Base-by-base conservation (phyloP, 352 stramenopile species). In the Globisporangium barbulae region DNA sequence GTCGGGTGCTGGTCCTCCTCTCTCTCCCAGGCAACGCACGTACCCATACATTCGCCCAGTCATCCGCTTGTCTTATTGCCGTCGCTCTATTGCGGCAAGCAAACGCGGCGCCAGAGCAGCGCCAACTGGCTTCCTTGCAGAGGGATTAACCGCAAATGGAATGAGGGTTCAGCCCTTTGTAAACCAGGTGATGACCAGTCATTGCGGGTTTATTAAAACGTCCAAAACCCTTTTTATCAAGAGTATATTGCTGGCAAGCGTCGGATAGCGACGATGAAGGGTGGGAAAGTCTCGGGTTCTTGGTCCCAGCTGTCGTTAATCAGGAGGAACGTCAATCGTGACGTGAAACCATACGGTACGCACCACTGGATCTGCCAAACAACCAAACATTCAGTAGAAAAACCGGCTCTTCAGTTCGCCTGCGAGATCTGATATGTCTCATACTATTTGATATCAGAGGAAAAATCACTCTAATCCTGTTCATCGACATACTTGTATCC, bases 231-330 rank as follows among this genome's bases (percentile, higher is more conserved):
- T 41, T 4, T 41, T 41, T 41, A 41, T 15, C 35, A 15, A 41
- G 35, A 1, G 35, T 9, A 15, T 41, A 12, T 15, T 41, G 35
- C 10, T 41, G 35, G 12, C 9, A 15, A 15, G 3, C 0, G 35
- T 41, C 9, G 35, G 10, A 15, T 41, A 53, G 4, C 4, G 15
- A 4, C 35, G 21, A 39, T 39, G 28, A 25, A 55, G 25, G 49
- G 49, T 41, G 49, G 7, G 49, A 55, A 28, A 39, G 49, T 25
- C 49, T 41, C 31, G 13, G 5, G 19, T 31, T 39, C 49, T 39
- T 55, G 28, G 15, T 10, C 21, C 17, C 49, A 55, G 15, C 49
- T 55, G 28, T 55, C 49, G 49, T 55, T 55, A 55, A 55, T 55
- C 49, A 55, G 49, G 35, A 9, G 35, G 35, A 37, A 30, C 49